Evolutionary conservation across 495 filamentous ascomycete species (phyloP).

Genomic region (Bathelium albidoporum): DNA sequence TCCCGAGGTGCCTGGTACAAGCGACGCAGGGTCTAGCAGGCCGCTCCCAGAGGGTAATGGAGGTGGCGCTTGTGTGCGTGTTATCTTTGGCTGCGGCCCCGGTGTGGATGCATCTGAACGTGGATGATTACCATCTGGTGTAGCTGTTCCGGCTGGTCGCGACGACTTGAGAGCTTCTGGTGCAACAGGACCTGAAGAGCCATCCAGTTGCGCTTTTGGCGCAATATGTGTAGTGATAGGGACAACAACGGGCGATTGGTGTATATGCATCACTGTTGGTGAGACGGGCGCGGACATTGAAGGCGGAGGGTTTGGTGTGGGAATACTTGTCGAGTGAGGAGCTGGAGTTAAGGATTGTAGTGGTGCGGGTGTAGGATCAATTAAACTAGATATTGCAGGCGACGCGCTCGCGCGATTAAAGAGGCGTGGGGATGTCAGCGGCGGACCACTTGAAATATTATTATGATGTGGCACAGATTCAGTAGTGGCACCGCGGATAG

Average conservation of each 20-base stretch:
- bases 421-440: conserved; percentile 40
- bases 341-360: background rate
- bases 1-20: background rate
- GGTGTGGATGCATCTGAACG: conserved; percentile 39
- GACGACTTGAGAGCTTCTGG: conserved; percentile 1
- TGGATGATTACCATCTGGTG: conserved; percentile 16
- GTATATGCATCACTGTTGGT: conserved; percentile 11
- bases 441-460: conserved; percentile 44
- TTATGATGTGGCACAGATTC: conserved; percentile 44
- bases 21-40: conserved; percentile 33
- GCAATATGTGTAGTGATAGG: conserved; percentile 2
- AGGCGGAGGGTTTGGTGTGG: conserved; percentile 7
- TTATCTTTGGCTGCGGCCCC: conserved; percentile 47
- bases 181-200: background rate
- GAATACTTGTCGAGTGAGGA: background rate
- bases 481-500: conserved; percentile 64
- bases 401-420: conserved; percentile 65
- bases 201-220: background rate
- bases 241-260: background rate
- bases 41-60: conserved; percentile 56
- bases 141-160: conserved; percentile 1
- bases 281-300: conserved; percentile 21
- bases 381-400: conserved; percentile 79
- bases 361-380: conserved; percentile 56
- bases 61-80: conserved; percentile 42